Conservation (phyloP, 1,284 basidiomycete species). For the Moesziomyces sp. region DNA sequence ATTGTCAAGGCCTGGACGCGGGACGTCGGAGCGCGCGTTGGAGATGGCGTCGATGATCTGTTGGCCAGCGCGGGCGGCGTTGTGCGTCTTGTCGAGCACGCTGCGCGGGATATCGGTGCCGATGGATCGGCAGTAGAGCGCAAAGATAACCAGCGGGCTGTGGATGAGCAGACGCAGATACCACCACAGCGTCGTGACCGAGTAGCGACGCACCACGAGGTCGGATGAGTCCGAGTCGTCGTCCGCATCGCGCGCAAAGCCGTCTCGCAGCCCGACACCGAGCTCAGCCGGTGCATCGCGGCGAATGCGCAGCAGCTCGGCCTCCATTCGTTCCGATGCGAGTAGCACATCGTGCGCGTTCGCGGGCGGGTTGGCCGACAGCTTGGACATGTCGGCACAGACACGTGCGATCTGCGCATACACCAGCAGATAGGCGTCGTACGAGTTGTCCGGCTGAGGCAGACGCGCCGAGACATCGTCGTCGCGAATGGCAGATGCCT, state of each 20-base stretch:
- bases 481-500: conserved; percentile 44
- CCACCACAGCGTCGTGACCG: conserved; percentile 45
- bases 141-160: conserved; percentile 44
- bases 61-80: conserved; percentile 29
- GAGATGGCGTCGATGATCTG: conserved; percentile 45
- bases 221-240: conserved; percentile 42
- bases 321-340: conserved; percentile 39
- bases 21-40: conserved; percentile 33
- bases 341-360: conserved; percentile 41
- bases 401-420: conserved; percentile 34
- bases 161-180: conserved; percentile 44
- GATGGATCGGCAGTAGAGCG: conserved; percentile 42
- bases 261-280: conserved; percentile 26
- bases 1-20: conserved; percentile 41
- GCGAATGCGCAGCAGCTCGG: conserved; percentile 42
- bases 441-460: conserved; percentile 36
- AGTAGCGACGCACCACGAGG: conserved; percentile 42
- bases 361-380: conserved; percentile 46
- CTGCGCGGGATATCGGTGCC: conserved; percentile 35
- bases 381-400: conserved; percentile 37
- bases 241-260: conserved; percentile 30
- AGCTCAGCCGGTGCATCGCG: conserved; percentile 36
- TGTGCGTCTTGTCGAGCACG: conserved; percentile 41
- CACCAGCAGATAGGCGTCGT: conserved; percentile 41
- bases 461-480: conserved; percentile 38